These are phyloP conservation scores for Prunus padus DNA, from an alignment of 306 rosid genomes.

Conservation along the genomic window DNA sequence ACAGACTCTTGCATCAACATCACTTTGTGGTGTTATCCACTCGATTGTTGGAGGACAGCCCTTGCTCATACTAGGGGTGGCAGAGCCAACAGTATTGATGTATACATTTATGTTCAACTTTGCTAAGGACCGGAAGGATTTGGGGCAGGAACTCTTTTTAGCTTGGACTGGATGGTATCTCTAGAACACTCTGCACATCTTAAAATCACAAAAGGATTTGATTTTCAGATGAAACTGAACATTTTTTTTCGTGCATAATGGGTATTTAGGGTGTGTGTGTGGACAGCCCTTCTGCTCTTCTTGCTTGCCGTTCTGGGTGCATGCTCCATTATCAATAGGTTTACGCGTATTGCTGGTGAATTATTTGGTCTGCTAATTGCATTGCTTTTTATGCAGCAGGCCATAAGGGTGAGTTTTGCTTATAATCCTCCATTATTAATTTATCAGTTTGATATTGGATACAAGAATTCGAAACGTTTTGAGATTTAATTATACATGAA, in stretches of 20 bases:
- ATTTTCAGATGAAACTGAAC: conserved; percentile 19
- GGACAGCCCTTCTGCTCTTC: conserved; percentile 90
- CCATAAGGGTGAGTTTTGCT: conserved; percentile 70
- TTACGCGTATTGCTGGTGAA: conserved; percentile 95
- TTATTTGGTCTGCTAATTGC: conserved; percentile 91
- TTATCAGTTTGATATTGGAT: not conserved
- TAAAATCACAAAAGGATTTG: conserved; percentile 5
- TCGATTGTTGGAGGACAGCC: conserved; percentile 95
- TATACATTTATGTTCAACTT: conserved; percentile 89
- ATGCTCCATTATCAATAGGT: conserved; percentile 88
- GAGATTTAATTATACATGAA: not conserved
- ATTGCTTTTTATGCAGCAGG: conserved; percentile 97
- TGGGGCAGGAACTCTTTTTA: conserved; percentile 79
- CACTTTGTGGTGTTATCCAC: conserved; percentile 85
- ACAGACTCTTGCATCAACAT: conserved; percentile 94
- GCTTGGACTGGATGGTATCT: conserved; percentile 97
- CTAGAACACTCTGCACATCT: conserved; percentile 18
- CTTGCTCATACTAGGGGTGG: conserved; percentile 88
- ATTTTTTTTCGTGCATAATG: conserved; percentile 19
- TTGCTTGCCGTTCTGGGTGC: conserved; percentile 86
- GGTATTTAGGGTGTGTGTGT: conserved; percentile 78
- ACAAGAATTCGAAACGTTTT: not conserved
- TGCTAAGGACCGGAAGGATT: conserved; percentile 78
- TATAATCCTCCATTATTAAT: not conserved
- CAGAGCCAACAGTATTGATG: conserved; percentile 97